phyloP scores from a whole-genome alignment of 768 basidiomycete species.

The Tulasnella sp. region DNA sequence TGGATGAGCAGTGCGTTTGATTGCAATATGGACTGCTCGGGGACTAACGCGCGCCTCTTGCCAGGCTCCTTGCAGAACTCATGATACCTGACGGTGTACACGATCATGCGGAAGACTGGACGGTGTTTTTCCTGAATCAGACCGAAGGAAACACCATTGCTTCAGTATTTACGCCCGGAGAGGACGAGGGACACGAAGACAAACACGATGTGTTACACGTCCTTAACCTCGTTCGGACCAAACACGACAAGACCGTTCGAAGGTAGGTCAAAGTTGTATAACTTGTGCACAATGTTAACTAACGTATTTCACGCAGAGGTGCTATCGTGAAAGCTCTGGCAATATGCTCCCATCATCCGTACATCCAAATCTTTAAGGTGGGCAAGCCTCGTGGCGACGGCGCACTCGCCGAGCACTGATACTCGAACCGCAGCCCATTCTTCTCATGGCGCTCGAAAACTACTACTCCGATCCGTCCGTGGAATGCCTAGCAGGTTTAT shows the following conservation, averaged over 20 bases:
- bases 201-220: conserved; percentile 65
- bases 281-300: neutral
- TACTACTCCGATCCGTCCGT: conserved; percentile 85
- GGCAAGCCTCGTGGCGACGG: neutral
- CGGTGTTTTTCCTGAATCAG: conserved; percentile 96
- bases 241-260: conserved; percentile 73
- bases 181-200: conserved; percentile 21
- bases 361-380: conserved; percentile 93
- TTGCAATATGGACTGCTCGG: neutral
- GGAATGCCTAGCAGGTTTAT: conserved; percentile 79
- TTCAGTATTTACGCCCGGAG: conserved; percentile 52
- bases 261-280: conserved; percentile 37
- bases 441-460: conserved; percentile 89
- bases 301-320: conserved; percentile 48
- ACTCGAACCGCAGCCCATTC: conserved; percentile 57
- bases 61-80: conserved; percentile 85
- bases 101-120: conserved; percentile 92
- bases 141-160: conserved; percentile 78
- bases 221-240: conserved; percentile 81
- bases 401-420: neutral
- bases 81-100: conserved; percentile 99
- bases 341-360: conserved; percentile 85
- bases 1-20: conserved; percentile 77
- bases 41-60: conserved; percentile 14
- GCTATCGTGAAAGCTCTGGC: conserved; percentile 92